phyloP scores from a whole-genome alignment of 768 basidiomycete genomes.

The Lactarius vividus region DNA sequence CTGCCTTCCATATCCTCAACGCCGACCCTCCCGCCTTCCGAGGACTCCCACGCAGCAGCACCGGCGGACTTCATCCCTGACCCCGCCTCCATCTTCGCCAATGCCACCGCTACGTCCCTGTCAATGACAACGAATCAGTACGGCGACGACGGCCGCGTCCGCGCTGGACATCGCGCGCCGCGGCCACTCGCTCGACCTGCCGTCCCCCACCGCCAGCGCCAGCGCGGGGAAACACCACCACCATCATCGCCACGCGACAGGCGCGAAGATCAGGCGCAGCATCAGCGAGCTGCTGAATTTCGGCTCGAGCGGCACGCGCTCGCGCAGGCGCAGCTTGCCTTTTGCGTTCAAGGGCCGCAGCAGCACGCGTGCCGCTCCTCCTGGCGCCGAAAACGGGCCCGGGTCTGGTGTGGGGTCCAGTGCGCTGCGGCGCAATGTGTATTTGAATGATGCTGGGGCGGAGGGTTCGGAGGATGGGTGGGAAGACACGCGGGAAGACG shows the following conservation, averaged over 20 bases:
- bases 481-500: constrained; percentile 8
- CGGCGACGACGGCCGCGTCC: neutral
- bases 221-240: neutral
- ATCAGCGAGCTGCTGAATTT: constrained; percentile 15
- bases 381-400: neutral
- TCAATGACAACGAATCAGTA: neutral
- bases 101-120: neutral
- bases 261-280: constrained; percentile 19
- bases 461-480: constrained; percentile 3
- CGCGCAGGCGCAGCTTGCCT: constrained; percentile 10
- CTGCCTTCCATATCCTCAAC: neutral
- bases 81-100: constrained; percentile 11
- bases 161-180: constrained; percentile 14
- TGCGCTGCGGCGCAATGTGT: neutral
- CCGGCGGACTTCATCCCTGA: constrained; percentile 5
- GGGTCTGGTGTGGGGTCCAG: neutral
- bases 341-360: neutral
- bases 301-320: constrained; percentile 10
- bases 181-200: constrained; percentile 22
- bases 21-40: neutral
- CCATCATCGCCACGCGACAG: neutral
- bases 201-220: neutral
- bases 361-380: neutral
- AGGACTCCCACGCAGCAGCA: neutral
- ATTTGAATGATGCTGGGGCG: neutral